These are phyloP conservation scores for Chaetoscypha palmicola DNA, from an alignment of 2,329 filamentous ascomycete species.

Conservation along the genomic window DNA sequence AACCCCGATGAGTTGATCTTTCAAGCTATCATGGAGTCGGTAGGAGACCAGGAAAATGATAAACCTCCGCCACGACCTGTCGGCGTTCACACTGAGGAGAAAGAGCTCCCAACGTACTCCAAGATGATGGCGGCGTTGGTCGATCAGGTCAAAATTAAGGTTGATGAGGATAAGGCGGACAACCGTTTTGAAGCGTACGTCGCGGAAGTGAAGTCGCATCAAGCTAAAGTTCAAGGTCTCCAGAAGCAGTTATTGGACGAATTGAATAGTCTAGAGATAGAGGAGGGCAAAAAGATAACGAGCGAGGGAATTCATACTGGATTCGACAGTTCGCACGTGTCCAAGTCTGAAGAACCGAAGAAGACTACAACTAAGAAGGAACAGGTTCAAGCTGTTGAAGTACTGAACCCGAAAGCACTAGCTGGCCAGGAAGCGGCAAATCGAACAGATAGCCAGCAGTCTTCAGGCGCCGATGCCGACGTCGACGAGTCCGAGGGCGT, in stretches of 20 bases:
- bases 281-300: conserved; percentile 85
- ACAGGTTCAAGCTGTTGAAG: conserved; percentile 53
- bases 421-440: conserved; percentile 35
- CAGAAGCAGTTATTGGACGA: conserved; percentile 69
- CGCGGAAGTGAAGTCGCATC: conserved; percentile 68
- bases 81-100: conserved; percentile 69
- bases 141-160: conserved; percentile 76
- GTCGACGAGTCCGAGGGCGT: conserved; percentile 44
- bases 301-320: conserved; percentile 84
- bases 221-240: conserved; percentile 68
- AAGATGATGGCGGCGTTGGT: conserved; percentile 98
- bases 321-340: conserved; percentile 80
- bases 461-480: conserved; percentile 55
- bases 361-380: conserved; percentile 29
- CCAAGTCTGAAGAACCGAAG: conserved; percentile 44
- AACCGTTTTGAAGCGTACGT: conserved; percentile 70
- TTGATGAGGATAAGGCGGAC: conserved; percentile 64
- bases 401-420: conserved; percentile 60
- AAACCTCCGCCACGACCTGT: conserved; percentile 67
- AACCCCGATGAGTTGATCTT: conserved; percentile 80
- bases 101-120: conserved; percentile 72
- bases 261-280: conserved; percentile 74
- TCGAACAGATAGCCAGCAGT: conserved; percentile 38
- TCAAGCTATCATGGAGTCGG: conserved; percentile 77
- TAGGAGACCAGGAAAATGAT: conserved; percentile 64